These are phyloP conservation scores for Bertia moriformis DNA, from an alignment of 2,329 filamentous ascomycete genomes.

Conservation along the genomic window DNA sequence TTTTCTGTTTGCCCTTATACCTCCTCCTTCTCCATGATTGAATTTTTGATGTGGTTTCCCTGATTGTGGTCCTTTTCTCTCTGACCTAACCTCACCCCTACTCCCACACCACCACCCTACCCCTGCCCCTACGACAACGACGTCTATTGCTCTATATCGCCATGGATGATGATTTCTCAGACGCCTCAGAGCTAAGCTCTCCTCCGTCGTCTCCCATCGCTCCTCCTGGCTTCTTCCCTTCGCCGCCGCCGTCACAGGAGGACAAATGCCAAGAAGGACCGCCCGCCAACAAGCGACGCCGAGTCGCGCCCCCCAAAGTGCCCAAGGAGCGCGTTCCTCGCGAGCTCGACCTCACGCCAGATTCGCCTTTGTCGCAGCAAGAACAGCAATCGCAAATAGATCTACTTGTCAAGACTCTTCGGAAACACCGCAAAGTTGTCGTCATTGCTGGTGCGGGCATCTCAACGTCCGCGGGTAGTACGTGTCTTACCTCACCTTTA, in stretches of 20 bases:
- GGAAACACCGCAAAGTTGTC: conserved; percentile 54
- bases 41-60: too few species aligned
- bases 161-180: neutral
- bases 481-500: conserved; percentile 13
- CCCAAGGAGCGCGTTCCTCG: neutral
- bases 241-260: neutral
- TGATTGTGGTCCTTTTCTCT: too few species aligned
- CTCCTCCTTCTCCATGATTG: too few species aligned
- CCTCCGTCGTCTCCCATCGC: neutral
- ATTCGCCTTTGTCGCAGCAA: neutral
- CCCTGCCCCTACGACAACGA: too few species aligned
- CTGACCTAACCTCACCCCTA: too few species aligned
- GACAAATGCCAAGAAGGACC: neutral
- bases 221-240: neutral
- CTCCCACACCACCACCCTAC: too few species aligned
- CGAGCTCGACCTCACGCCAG: neutral
- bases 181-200: neutral
- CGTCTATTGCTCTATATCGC: too few species aligned
- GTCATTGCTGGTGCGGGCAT: conserved; percentile 58
- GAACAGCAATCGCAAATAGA: conserved; percentile 24
- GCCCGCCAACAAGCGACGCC: neutral
- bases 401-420: conserved; percentile 40
- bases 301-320: neutral
- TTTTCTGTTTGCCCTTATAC: too few species aligned
- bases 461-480: conserved; percentile 54